A percentile compares a stretch with the other conserved stretches of the same genome.
These are phyloP conservation scores for Tolypocladium endophyticum DNA, from an alignment of 2,329 filamentous ascomycete species.

Conservation along the genomic window DNA sequence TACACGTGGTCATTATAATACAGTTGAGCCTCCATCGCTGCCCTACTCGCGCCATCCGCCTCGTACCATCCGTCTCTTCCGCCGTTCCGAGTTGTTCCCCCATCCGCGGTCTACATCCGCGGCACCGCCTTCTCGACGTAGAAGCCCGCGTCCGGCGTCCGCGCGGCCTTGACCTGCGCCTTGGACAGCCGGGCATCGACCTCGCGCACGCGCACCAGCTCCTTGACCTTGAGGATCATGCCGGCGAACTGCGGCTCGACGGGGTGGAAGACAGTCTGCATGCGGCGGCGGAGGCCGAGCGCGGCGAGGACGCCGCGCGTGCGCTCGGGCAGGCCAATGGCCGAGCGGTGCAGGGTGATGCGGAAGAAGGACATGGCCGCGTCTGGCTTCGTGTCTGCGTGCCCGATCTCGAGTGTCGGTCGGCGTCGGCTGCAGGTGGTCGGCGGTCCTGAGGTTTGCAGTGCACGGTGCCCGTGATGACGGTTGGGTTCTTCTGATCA, in stretches of 20 bases:
- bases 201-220: conserved; percentile 75
- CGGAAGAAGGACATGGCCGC: conserved; percentile 68
- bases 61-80: not conserved
- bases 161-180: conserved; percentile 56
- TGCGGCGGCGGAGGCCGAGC: conserved; percentile 74
- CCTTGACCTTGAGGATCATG: conserved; percentile 90
- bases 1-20: conserved; percentile 16
- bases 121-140: conserved; percentile 55
- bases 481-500: not conserved
- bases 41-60: not conserved
- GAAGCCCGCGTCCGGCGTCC: conserved; percentile 71
- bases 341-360: conserved; percentile 80
- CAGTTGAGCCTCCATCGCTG: conserved; percentile 13
- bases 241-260: conserved; percentile 73
- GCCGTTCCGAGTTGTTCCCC: not conserved
- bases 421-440: not conserved
- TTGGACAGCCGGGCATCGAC: conserved; percentile 55
- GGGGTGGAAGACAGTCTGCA: conserved; percentile 81
- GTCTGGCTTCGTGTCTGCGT: not conserved
- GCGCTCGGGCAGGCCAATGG: conserved; percentile 76
- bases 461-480: not conserved
- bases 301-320: conserved; percentile 73
- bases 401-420: not conserved
- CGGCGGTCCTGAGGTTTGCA: not conserved
- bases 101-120: conserved; percentile 7